phyloP scores from a whole-genome alignment of 805 yeast species.

The Candida schatavii region DNA sequence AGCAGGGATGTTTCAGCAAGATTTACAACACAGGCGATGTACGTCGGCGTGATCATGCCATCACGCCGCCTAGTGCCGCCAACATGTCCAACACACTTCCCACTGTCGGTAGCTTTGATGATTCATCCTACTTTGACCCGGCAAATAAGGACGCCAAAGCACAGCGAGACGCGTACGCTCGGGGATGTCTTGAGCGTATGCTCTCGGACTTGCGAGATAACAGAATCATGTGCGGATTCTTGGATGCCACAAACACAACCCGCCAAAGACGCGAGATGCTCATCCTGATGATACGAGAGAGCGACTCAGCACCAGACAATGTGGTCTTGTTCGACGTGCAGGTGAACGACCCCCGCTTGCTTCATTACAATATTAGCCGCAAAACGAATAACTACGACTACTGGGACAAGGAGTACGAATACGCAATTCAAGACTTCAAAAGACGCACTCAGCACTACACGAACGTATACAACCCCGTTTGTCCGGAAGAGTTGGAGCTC shows the following conservation, averaged over 20 bases:
- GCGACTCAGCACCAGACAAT: constrained; percentile 22
- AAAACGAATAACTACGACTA: constrained; percentile 66
- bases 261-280: constrained; percentile 29
- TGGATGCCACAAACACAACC: constrained; percentile 45
- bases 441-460: constrained; percentile 53
- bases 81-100: no score
- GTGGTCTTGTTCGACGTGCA: constrained; percentile 59
- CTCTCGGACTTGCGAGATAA: constrained; percentile 26
- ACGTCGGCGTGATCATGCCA: constrained; percentile 31
- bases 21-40: constrained; percentile 54
- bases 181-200: constrained; percentile 29
- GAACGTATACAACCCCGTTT: constrained; percentile 29
- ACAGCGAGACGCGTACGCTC: constrained; percentile 36
- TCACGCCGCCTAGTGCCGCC: no score
- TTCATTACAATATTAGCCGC: constrained; percentile 60
- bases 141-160: constrained; percentile 25
- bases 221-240: constrained; percentile 32
- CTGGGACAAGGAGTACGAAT: constrained; percentile 45
- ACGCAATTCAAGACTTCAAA: constrained; percentile 59
- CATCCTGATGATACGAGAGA: constrained; percentile 21
- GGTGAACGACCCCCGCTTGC: constrained; percentile 49
- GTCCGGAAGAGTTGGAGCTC: constrained; percentile 19
- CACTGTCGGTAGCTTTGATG: constrained; percentile 23
- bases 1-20: constrained; percentile 21
- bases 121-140: constrained; percentile 39